Evolutionary conservation across 2,329 filamentous ascomycete species (phyloP).

Genomic region (Cucurbitaria berberidis): DNA sequence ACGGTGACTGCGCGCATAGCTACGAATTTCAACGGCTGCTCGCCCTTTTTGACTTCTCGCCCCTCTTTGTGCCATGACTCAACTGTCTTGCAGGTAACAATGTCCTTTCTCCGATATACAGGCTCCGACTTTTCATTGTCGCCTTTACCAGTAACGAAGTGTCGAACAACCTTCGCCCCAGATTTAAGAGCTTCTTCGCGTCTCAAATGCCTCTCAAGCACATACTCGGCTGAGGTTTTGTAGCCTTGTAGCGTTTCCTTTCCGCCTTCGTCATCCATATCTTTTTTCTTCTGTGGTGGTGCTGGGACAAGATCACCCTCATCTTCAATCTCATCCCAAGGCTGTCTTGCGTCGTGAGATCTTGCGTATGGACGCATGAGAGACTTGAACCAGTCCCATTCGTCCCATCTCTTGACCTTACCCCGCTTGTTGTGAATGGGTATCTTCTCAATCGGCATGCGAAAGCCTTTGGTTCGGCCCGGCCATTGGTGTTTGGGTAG

Average conservation of each 20-base stretch:
- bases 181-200: constrained; percentile 87
- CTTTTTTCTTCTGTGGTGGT: constrained; percentile 65
- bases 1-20: constrained; percentile 90
- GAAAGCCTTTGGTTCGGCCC: constrained; percentile 85
- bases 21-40: constrained; percentile 81
- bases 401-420: constrained; percentile 76
- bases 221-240: constrained; percentile 83
- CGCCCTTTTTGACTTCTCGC: constrained; percentile 72
- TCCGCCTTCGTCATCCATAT: constrained; percentile 74
- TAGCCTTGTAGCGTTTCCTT: constrained; percentile 82
- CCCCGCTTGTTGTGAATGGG: constrained; percentile 78
- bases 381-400: constrained; percentile 87
- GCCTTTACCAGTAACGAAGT: constrained; percentile 77
- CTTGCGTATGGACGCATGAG: constrained; percentile 76
- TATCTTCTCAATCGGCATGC: constrained; percentile 79
- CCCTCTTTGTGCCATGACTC: constrained; percentile 99
- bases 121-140: constrained; percentile 76
- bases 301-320: constrained; percentile 75
- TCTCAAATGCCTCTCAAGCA: constrained; percentile 83
- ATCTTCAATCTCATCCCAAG: constrained; percentile 81
- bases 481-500: constrained; percentile 81
- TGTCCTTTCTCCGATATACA: constrained; percentile 79
- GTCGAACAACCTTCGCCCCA: constrained; percentile 71
- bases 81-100: constrained; percentile 84
- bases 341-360: constrained; percentile 62